Base-by-base conservation (phyloP, 73 alveolate genomes). In the Blepharisma japonicum region DNA sequence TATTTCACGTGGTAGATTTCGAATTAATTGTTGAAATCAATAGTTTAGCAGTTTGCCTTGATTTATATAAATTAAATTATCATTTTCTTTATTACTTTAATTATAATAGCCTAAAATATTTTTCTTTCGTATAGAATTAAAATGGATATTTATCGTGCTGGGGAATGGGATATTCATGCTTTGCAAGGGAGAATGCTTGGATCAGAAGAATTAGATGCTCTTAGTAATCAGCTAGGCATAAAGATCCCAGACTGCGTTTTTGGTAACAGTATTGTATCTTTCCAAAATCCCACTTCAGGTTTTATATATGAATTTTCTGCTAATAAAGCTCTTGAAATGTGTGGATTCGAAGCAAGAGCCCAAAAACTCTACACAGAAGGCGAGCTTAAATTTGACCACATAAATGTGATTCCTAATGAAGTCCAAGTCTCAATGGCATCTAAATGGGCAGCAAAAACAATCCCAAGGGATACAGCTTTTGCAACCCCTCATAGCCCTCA, bases 361-460 rank as follows among this genome's bases (percentile, higher is more conserved):
- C 27, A 54, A 18, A 68, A 39, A 25, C 49, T 14, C 39, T 8
- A 82, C 47, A 6, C 47, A 68, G 25, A 78, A 74, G 78, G 88
- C 83, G 74, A 70, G 82, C 14, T 18, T 18, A 71, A 70, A 6
- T 78, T 90, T 0, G 91, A 93, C 82, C 47, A 81, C 53, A 86
- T 93, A 7, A 90, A 89, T 55, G 51, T 82, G 45, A 80, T 82
- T 27, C 98, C 98, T 4, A 80, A 56, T 21, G 80, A 77, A 25
- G 86, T 92, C 21, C 71, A 91, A 80, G 92, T 91, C 0, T 71
- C 88, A 23, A 68, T 71, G 56, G 94, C 98, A 32, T 66, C 55
- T 6, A 45, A 74, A 0, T 93, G 98, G 98, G 87, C 87, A 70
- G 68, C 78, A 70, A 87, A 86, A 66, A 91, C 87, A 46, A 85